Base-by-base conservation (phyloP, 345 rosid genomes). In the Eucalyptus regnans region DNA sequence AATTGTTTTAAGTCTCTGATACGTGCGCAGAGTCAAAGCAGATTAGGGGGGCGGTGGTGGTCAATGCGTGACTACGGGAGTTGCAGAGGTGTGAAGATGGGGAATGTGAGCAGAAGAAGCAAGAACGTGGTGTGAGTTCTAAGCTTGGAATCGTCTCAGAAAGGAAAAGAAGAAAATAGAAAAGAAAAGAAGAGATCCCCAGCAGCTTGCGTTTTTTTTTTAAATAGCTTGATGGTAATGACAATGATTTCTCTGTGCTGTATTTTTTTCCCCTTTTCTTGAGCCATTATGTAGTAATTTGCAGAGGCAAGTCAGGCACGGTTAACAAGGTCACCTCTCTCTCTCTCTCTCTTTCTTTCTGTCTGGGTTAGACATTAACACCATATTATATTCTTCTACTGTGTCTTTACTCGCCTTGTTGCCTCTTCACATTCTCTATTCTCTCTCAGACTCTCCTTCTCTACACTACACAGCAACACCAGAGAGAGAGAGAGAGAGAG, bases 351-450 rank as follows among this genome's bases (percentile, higher is more conserved):
- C 37, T 22, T 23, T 58, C 25, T 46, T 56, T 87, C 85, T 62
- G 68, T 87, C 50, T 76, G 31, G 79, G 86, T 31, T 81, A 84
- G 27, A 86, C 54, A 46, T 86, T 9, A 50, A n/a, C 44, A 86
- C 79, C 89, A 83, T 89, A 83, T 89, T 79, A 86, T 87, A 56
- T 87, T 85, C 86, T 83, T 88, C 88, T 66, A 62, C 58, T 84
- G 52, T 90, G 92, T 92, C 92, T 56, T 86, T 85, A 86, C 52
- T 33, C 91, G n/a, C 79, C 88, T 88, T 85, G 92, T 91, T 91
- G 89, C 92, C 88, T 29, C 76, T 56, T 79, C 87, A 48, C 58
- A 54, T 89, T 89, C 58, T 56, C 88, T 89, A 44, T 71, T 56
- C 50, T 86, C 87, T 60, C 31, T 33, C 15, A 33, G 81, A 13